Percentiles rank a stretch among this genome's conserved stretches.
Conservation (phyloP, 192 early-diverging fungal species). For the Chytriomyces hyalinus region DNA sequence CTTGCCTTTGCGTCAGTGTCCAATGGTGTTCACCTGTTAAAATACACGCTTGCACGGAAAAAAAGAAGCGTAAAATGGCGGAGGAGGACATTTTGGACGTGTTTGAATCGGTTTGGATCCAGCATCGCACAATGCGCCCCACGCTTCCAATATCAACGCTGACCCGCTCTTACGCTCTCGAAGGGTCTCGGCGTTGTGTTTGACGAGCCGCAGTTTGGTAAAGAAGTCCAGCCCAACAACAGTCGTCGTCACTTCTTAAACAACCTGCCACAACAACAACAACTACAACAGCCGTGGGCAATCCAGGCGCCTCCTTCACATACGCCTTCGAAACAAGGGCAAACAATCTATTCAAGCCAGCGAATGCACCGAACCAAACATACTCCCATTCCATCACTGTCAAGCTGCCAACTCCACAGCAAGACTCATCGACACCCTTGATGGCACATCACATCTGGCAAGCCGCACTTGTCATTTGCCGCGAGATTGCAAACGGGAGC, state of each 20-base stretch:
- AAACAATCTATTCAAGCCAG: neutral
- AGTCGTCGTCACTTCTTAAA: neutral
- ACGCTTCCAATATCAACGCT: no score
- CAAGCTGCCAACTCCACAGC: neutral
- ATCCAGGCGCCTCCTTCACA: conserved; percentile 8
- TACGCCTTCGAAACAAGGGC: conserved; percentile 10
- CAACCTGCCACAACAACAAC: neutral
- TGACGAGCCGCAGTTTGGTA: conserved; percentile 36
- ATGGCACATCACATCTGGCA: conserved; percentile 38
- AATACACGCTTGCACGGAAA: no score
- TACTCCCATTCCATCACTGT: neutral
- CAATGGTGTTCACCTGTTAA: no score
- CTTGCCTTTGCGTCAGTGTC: no score
- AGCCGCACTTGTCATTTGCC: neutral
- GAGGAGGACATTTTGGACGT: conserved; percentile 7
- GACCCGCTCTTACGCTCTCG: neutral
- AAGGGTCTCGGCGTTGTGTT: conserved; percentile 22
- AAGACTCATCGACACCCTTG: conserved; percentile 14
- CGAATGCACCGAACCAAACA: neutral
- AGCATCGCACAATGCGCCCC: neutral
- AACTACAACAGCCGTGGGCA: conserved; percentile 2
- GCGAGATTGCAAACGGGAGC: neutral
- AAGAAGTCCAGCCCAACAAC: neutral
- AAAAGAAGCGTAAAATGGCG: neutral
- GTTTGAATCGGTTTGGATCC: conserved; percentile 18